These are phyloP conservation scores for Melaleuca alternifolia DNA, from an alignment of 345 rosid species.

Conservation along the genomic window DNA sequence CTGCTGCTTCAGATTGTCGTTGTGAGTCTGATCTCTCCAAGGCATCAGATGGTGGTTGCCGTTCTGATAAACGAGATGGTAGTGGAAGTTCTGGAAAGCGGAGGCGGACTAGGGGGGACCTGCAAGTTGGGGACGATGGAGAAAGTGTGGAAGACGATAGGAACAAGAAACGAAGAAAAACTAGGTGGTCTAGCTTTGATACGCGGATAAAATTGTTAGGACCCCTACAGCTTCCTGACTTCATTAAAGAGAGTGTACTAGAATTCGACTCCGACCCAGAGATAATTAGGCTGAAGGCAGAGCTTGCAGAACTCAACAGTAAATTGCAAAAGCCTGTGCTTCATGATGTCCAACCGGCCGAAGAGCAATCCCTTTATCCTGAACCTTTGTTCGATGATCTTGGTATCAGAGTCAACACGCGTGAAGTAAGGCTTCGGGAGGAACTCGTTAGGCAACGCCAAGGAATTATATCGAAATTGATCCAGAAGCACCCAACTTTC, in stretches of 20 bases:
- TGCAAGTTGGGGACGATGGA: not conserved
- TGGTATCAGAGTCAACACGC: slow-evolving; percentile 5
- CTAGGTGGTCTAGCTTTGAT: slow-evolving; percentile 8
- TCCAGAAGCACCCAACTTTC: slow-evolving; percentile 5
- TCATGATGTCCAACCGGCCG: not conserved
- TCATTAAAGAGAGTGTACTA: not conserved
- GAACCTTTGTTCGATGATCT: slow-evolving; percentile 3
- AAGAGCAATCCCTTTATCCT: slow-evolving; percentile 10
- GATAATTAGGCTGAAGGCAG: slow-evolving; percentile 2
- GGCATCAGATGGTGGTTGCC: not conserved
- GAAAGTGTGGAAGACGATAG: not conserved
- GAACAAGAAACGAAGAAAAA: slow-evolving; percentile 10
- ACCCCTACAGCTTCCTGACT: slow-evolving; percentile 11
- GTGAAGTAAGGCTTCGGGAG: slow-evolving; percentile 4
- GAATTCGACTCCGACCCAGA: slow-evolving; percentile 4
- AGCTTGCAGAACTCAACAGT: slow-evolving; percentile 3
- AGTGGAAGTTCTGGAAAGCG: slow-evolving; percentile 6
- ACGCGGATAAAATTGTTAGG: slow-evolving; percentile 4
- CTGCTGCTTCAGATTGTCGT: not conserved
- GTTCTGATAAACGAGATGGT: not conserved
- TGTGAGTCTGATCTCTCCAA: not conserved
- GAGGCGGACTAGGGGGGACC: slow-evolving; percentile 1
- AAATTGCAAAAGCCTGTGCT: slow-evolving; percentile 4
- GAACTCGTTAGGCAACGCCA: slow-evolving; percentile 4
- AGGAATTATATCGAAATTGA: slow-evolving; percentile 1